These are phyloP conservation scores for Drechslerella dactyloides DNA, from an alignment of 2,329 filamentous ascomycete genomes.

Conservation along the genomic window DNA sequence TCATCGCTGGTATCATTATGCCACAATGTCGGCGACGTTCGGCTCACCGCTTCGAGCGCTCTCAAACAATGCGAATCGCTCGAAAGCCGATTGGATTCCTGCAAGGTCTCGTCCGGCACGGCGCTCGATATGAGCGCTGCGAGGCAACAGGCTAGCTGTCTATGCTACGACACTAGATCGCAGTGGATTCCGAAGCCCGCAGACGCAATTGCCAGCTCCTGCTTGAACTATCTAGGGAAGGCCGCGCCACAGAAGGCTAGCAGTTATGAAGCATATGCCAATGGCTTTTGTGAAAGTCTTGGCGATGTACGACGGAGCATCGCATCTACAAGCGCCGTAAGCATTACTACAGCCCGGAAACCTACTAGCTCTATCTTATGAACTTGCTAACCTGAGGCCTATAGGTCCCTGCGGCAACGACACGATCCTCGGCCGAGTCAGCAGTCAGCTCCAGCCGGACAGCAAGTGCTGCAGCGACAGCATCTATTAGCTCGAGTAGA, in stretches of 20 bases:
- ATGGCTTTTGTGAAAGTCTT: slow-evolving; percentile 30
- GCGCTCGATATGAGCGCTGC: slow-evolving; percentile 15
- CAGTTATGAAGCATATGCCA: slow-evolving; percentile 2
- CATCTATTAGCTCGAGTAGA: background rate
- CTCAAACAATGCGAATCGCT: slow-evolving; percentile 31
- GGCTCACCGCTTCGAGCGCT: slow-evolving; percentile 28
- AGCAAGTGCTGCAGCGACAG: background rate
- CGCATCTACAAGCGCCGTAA: slow-evolving; percentile 21
- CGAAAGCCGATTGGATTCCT: slow-evolving; percentile 23
- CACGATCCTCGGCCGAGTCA: slow-evolving; percentile 9
- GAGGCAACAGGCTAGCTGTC: slow-evolving; percentile 38
- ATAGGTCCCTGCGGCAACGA: slow-evolving; percentile 31
- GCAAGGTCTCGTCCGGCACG: slow-evolving; percentile 16
- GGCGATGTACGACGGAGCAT: slow-evolving; percentile 23
- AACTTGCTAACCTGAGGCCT: background rate
- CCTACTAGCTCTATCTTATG: background rate
- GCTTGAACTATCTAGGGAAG: slow-evolving; percentile 23
- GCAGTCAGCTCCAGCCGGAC: slow-evolving; percentile 3
- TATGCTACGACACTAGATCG: slow-evolving; percentile 33
- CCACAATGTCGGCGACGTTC: slow-evolving; percentile 23
- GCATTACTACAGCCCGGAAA: background rate
- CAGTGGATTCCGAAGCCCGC: slow-evolving; percentile 24
- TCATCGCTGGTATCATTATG: slow-evolving; percentile 40
- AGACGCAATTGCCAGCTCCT: slow-evolving; percentile 27
- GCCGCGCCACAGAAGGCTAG: slow-evolving; percentile 20